Evolutionary conservation across 2,329 filamentous ascomycete genomes (phyloP).

Genomic region (Nectriaceae sp.): DNA sequence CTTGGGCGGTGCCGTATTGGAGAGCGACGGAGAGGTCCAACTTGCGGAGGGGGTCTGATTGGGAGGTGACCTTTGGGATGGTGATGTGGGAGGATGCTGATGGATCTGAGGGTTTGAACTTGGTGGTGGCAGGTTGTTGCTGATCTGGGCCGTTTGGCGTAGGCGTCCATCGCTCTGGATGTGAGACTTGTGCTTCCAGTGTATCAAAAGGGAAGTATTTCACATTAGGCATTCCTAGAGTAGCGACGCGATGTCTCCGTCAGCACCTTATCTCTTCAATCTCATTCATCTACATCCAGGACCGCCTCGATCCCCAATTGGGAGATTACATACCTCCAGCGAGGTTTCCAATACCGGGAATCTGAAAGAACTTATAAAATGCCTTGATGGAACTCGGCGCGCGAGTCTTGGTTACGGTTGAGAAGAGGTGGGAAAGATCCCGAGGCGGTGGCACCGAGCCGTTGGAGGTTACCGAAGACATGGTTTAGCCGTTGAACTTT

Average conservation of each 20-base stretch:
- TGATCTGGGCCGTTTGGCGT: constrained; percentile 60
- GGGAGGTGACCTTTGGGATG: constrained; percentile 68
- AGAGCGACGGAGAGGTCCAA: constrained; percentile 81
- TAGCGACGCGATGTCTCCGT: not conserved
- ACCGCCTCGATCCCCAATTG: not conserved
- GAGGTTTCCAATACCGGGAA: constrained; percentile 63
- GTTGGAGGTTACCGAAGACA: constrained; percentile 3
- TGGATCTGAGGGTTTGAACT: constrained; percentile 33
- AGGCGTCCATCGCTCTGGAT: constrained; percentile 72
- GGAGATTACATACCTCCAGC: constrained; percentile 63
- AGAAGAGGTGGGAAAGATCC: constrained; percentile 80
- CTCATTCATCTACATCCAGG: not conserved
- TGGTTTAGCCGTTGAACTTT: too few relatives aligned
- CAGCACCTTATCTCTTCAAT: constrained; percentile 7
- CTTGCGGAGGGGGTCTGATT: constrained; percentile 62
- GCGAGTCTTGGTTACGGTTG: constrained; percentile 66
- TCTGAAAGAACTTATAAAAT: constrained; percentile 82
- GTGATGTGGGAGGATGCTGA: constrained; percentile 54
- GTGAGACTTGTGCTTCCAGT: constrained; percentile 77
- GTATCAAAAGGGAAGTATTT: constrained; percentile 90
- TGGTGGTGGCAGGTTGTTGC: constrained; percentile 4
- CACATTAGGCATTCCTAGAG: constrained; percentile 75
- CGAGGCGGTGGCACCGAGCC: constrained; percentile 48
- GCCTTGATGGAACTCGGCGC: constrained; percentile 69
- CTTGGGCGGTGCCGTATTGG: constrained; percentile 83